Conservation (phyloP, 2,329 filamentous ascomycete genomes). For the Colletotrichum gloeosporioides region DNA sequence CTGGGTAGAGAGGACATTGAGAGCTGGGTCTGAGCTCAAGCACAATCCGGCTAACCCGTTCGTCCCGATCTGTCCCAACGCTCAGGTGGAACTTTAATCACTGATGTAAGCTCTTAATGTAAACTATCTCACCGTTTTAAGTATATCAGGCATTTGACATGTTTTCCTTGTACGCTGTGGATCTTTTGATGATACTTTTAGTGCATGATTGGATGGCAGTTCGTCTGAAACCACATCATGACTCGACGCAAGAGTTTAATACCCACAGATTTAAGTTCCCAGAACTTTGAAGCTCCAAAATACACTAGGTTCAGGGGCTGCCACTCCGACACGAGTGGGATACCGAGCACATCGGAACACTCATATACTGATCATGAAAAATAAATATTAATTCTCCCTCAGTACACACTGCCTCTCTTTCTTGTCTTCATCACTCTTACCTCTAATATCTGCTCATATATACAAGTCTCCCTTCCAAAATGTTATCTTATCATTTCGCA, state of each 20-base stretch:
- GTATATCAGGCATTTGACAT: too few relatives aligned
- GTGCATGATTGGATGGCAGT: neutral
- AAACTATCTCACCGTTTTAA: too few relatives aligned
- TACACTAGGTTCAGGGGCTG: neutral
- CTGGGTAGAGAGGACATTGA: too few relatives aligned
- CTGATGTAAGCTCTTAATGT: too few relatives aligned
- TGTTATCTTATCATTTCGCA: neutral
- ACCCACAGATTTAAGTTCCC: neutral
- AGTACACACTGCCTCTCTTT: rapidly evolving
- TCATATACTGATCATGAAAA: neutral
- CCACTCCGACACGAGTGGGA: neutral
- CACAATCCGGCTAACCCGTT: too few relatives aligned
- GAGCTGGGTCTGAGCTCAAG: too few relatives aligned
- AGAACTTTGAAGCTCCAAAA: neutral
- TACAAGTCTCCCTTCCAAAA: neutral
- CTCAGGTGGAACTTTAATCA: too few relatives aligned
- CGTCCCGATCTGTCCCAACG: too few relatives aligned
- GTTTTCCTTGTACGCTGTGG: too few relatives aligned
- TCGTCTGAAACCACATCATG: neutral
- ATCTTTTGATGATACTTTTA: neutral
- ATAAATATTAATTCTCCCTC: neutral
- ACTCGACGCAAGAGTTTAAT: neutral
- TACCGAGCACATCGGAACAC: neutral
- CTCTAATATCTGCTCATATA: neutral
- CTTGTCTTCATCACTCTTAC: neutral